phyloP scores from a whole-genome alignment of 148 eudicot species.

The Silene latifolia region DNA sequence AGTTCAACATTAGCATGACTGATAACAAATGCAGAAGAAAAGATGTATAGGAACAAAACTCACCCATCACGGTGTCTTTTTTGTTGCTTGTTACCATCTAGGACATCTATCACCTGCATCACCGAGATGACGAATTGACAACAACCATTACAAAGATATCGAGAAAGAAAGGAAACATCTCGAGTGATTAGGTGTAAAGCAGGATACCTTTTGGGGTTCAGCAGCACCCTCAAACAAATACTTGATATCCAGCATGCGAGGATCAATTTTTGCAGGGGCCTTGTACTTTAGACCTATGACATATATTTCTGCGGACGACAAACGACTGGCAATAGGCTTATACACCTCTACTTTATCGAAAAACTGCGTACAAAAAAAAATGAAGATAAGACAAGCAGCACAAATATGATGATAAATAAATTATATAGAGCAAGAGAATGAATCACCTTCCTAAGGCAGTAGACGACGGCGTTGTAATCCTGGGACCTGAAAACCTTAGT shows the following conservation, averaged over 20 bases:
- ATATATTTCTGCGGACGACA: conserved; percentile 91
- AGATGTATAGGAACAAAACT: too few species aligned
- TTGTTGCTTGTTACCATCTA: conserved; percentile 57
- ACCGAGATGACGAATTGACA: too few species aligned
- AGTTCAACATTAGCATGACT: too few species aligned
- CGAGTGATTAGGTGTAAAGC: background rate
- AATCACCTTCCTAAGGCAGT: conserved; percentile 87
- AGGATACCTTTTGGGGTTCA: conserved; percentile 73
- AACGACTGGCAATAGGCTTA: conserved; percentile 90
- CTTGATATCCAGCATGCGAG: conserved; percentile 87
- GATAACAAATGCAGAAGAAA: too few species aligned
- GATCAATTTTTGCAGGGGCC: conserved; percentile 96
- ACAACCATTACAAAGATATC: background rate
- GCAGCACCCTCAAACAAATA: conserved; percentile 71
- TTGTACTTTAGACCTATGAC: conserved; percentile 68
- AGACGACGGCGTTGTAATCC: conserved; percentile 85
- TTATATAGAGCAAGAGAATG: background rate
- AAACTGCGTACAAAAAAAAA: conserved; percentile 50
- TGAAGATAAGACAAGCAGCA: background rate
- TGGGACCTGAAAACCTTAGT: conserved; percentile 98
- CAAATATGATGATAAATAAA: background rate
- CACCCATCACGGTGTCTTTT: conserved; percentile 92
- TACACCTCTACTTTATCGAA: conserved; percentile 94
- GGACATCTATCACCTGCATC: conserved; percentile 63
- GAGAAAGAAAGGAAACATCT: background rate